These are phyloP conservation scores for Sclerotinia minor DNA, from an alignment of 2,329 filamentous ascomycete species.

Conservation along the genomic window DNA sequence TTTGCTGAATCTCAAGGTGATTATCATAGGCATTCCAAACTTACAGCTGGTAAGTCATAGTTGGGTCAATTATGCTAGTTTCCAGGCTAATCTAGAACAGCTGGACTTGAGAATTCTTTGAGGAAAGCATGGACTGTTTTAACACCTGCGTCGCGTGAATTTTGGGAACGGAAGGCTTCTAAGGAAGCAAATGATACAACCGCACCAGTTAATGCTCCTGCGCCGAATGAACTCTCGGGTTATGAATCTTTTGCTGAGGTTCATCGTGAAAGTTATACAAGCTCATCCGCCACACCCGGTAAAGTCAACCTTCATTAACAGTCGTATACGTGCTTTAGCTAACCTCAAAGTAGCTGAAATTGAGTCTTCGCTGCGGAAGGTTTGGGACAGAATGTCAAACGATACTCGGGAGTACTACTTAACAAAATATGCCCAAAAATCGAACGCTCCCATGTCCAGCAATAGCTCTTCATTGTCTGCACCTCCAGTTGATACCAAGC, in stretches of 20 bases:
- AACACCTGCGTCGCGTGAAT: neutral
- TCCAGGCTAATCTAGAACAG: neutral
- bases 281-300: conserved; percentile 2
- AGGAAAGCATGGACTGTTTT: neutral
- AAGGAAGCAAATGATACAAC: neutral
- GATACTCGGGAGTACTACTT: conserved; percentile 1
- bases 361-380: neutral
- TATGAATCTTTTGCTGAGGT: neutral
- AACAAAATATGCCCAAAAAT: neutral
- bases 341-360: conserved; percentile 16
- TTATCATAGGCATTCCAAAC: neutral
- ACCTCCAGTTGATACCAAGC: neutral
- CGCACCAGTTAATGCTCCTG: neutral
- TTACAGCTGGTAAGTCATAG: conserved; percentile 1
- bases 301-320: neutral
- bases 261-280: neutral
- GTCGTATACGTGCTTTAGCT: neutral
- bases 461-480: neutral
- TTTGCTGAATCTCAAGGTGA: conserved; percentile 7
- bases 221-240: neutral
- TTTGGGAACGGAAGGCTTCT: neutral
- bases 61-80: no score
- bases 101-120: neutral
- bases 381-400: neutral
- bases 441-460: neutral